These are phyloP conservation scores for Globisporangium orthogonon DNA, from an alignment of 352 stramenopile genomes.

Conservation along the genomic window DNA sequence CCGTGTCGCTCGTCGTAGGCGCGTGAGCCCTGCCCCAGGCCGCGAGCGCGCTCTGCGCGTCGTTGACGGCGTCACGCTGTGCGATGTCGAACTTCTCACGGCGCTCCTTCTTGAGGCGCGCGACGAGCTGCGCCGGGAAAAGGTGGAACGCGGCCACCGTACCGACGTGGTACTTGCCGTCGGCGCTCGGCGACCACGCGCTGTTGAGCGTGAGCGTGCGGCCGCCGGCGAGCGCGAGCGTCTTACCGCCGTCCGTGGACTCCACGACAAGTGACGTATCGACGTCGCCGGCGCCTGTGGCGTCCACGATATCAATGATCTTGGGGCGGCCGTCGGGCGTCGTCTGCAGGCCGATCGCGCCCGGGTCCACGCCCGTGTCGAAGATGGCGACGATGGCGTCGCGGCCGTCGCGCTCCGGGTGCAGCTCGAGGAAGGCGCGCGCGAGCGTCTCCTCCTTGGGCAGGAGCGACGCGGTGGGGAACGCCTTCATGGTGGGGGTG, in stretches of 20 bases:
- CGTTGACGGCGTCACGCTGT: slow-evolving; percentile 59
- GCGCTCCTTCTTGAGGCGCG: slow-evolving; percentile 79
- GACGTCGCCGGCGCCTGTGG: slow-evolving; percentile 91
- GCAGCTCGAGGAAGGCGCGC: slow-evolving; percentile 63
- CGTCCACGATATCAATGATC: slow-evolving; percentile 94
- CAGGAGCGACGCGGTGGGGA: slow-evolving; percentile 64
- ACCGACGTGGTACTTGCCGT: slow-evolving; percentile 80
- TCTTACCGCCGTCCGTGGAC: slow-evolving; percentile 43
- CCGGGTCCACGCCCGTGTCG: slow-evolving; percentile 94
- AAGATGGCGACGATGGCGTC: slow-evolving; percentile 92
- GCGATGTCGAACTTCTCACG: slow-evolving; percentile 72
- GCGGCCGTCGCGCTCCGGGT: slow-evolving; percentile 88
- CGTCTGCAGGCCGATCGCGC: slow-evolving; percentile 79
- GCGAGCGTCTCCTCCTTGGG: slow-evolving; percentile 91
- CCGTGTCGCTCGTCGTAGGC: slow-evolving; percentile 52
- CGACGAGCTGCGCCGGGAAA: slow-evolving; percentile 71
- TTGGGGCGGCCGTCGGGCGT: slow-evolving; percentile 88
- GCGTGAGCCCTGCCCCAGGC: slow-evolving; percentile 56
- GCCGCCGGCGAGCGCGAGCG: slow-evolving; percentile 29
- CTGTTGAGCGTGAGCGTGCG: slow-evolving; percentile 73
- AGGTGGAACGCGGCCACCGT: slow-evolving; percentile 84
- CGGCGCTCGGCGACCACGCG: slow-evolving; percentile 42
- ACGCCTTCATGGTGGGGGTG: slow-evolving; percentile 33
- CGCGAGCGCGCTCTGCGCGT: slow-evolving; percentile 51
- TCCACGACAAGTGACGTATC: slow-evolving; percentile 71